These are phyloP conservation scores for Suhomyces panamericanus DNA, from an alignment of 1,139 yeast genomes.

Conservation along the genomic window DNA sequence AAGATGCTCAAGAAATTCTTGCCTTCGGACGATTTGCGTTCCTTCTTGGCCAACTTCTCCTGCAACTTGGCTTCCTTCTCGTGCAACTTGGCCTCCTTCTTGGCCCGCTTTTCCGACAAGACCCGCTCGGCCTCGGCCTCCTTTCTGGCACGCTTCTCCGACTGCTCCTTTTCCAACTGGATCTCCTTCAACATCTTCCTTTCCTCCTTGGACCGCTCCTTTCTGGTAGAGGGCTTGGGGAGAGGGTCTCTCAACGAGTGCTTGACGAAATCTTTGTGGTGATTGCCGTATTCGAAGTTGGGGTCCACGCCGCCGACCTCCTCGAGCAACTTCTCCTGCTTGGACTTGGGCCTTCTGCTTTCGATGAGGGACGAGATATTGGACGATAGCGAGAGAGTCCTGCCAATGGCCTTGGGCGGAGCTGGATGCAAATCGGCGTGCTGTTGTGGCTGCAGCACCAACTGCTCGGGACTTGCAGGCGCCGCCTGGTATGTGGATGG, in stretches of 20 bases:
- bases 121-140: slow-evolving; percentile 15
- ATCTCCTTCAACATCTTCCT: slow-evolving; percentile 22
- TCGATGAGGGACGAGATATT: slow-evolving; percentile 5
- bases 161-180: slow-evolving; percentile 13
- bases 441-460: slow-evolving; percentile 1
- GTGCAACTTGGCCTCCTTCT: slow-evolving; percentile 13
- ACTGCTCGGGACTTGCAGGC: not conserved
- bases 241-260: slow-evolving; percentile 35
- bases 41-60: slow-evolving; percentile 15
- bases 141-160: slow-evolving; percentile 15
- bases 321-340: slow-evolving; percentile 10
- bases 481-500: not conserved
- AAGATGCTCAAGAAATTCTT: slow-evolving; percentile 6
- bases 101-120: slow-evolving; percentile 10
- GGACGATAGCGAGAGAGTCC: slow-evolving; percentile 12
- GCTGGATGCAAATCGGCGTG: slow-evolving; percentile 4
- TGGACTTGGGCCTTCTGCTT: slow-evolving; percentile 1
- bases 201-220: slow-evolving; percentile 39
- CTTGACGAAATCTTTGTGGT: slow-evolving; percentile 38
- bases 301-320: slow-evolving; percentile 28
- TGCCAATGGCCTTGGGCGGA: not conserved
- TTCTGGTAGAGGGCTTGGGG: slow-evolving; percentile 22
- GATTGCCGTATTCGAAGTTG: slow-evolving; percentile 38
- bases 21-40: slow-evolving; percentile 5
- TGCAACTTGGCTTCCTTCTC: slow-evolving; percentile 14